Evolutionary conservation across 306 rosid species (phyloP).

Genomic region (Boehmeria nivea): DNA sequence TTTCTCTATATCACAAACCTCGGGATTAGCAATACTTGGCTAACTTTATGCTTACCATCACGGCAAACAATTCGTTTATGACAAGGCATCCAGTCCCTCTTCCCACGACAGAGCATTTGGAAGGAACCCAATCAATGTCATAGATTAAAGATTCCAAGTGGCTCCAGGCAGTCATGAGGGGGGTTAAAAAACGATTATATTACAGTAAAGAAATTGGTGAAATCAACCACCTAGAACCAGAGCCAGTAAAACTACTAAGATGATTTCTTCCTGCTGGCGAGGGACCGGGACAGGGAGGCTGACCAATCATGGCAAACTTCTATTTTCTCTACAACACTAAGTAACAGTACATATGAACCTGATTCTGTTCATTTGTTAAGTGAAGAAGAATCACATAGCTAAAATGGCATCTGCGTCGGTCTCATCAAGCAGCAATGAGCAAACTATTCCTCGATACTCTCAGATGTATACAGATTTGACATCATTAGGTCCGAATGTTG

Average conservation of each 20-base stretch:
- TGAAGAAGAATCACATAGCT: conserved; percentile 14
- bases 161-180: conserved; percentile 16
- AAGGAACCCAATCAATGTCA: conserved; percentile 4
- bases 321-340: too few species aligned
- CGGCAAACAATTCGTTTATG: conserved; percentile 2
- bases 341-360: neutral
- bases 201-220: conserved; percentile 29
- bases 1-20: neutral
- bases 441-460: conserved; percentile 23
- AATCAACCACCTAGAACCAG: conserved; percentile 25
- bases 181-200: conserved; percentile 18
- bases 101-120: too few species aligned
- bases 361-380: conserved; percentile 24
- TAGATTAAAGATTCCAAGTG: conserved; percentile 18
- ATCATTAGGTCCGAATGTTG: conserved; percentile 91
- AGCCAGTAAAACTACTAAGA: conserved; percentile 31
- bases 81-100: neutral
- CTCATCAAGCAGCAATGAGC: conserved; percentile 15
- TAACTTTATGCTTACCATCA: conserved; percentile 2
- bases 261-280: too few species aligned
- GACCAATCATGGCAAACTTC: too few species aligned
- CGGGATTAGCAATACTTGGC: neutral
- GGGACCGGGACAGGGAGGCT: too few species aligned
- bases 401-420: too few species aligned
- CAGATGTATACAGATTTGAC: conserved; percentile 83